Conservation (phyloP, 495 filamentous ascomycete species). For the Parachaetomium inaequale region DNA sequence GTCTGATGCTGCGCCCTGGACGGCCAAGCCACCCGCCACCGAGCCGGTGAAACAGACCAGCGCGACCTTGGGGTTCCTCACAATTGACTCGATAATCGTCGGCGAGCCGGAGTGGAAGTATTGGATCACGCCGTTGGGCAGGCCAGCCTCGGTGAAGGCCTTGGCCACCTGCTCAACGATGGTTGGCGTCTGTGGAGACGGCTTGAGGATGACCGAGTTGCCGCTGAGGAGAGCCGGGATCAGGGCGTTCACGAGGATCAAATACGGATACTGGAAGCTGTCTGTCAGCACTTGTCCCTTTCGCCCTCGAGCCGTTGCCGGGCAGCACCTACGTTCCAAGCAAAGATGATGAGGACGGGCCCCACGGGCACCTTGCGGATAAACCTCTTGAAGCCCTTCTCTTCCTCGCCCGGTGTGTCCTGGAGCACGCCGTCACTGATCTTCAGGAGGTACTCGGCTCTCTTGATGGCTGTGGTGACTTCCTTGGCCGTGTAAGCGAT, state of each 20-base stretch:
- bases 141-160: slow-evolving; percentile 71
- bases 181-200: slow-evolving; percentile 90
- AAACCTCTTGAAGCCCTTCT: slow-evolving; percentile 83
- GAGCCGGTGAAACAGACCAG: slow-evolving; percentile 93
- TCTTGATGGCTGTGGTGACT: slow-evolving; percentile 72
- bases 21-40: slow-evolving; percentile 74
- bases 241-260: slow-evolving; percentile 85
- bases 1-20: slow-evolving; percentile 79
- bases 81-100: slow-evolving; percentile 63
- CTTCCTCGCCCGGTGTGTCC: slow-evolving; percentile 72
- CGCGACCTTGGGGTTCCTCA: slow-evolving; percentile 67
- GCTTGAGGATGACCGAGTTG: slow-evolving; percentile 87
- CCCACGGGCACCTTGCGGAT: slow-evolving; percentile 84
- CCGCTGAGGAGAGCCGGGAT: slow-evolving; percentile 84
- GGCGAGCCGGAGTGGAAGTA: slow-evolving; percentile 83
- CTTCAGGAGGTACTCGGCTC: slow-evolving; percentile 76
- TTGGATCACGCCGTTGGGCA: slow-evolving; percentile 77
- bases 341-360: slow-evolving; percentile 80
- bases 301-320: background rate
- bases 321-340: slow-evolving; percentile 75
- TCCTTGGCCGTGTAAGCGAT: slow-evolving; percentile 81
- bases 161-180: slow-evolving; percentile 75
- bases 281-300: slow-evolving; percentile 5
- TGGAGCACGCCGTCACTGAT: slow-evolving; percentile 68
- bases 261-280: slow-evolving; percentile 72